These are phyloP conservation scores for Diutina mesorugosa DNA, from an alignment of 1,139 yeast genomes.

Conservation along the genomic window DNA sequence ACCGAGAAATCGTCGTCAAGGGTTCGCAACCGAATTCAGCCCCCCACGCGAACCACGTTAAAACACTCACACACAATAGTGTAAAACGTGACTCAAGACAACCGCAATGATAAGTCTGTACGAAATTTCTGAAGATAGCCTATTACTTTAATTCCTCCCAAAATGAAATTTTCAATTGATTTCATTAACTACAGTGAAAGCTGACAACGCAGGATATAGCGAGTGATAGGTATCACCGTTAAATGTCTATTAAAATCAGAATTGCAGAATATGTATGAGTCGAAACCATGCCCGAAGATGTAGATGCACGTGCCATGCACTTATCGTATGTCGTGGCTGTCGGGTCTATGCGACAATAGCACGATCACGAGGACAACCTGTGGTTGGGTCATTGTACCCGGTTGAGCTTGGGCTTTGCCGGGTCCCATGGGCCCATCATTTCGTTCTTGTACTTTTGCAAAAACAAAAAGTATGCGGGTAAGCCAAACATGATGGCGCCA, in stretches of 20 bases:
- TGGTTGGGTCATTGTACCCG: not conserved
- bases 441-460: constrained; percentile 78
- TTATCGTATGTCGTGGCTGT: not conserved
- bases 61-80: too few relatives aligned
- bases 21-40: not conserved
- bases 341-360: not conserved
- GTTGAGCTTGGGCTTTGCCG: constrained; percentile 49
- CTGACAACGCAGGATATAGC: too few relatives aligned
- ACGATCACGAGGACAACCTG: not conserved
- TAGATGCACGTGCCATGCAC: not conserved
- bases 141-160: too few relatives aligned
- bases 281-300: not conserved
- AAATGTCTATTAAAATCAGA: too few relatives aligned
- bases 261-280: too few relatives aligned
- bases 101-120: too few relatives aligned
- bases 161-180: too few relatives aligned
- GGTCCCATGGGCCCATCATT: constrained; percentile 90
- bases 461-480: constrained; percentile 39
- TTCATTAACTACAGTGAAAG: too few relatives aligned
- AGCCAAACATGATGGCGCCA: constrained; percentile 32
- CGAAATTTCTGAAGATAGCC: too few relatives aligned
- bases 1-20: not conserved
- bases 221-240: too few relatives aligned
- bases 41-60: not conserved
- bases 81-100: too few relatives aligned